phyloP scores from a whole-genome alignment of 257 asterid genomes.

The Euphrasia confusa region DNA sequence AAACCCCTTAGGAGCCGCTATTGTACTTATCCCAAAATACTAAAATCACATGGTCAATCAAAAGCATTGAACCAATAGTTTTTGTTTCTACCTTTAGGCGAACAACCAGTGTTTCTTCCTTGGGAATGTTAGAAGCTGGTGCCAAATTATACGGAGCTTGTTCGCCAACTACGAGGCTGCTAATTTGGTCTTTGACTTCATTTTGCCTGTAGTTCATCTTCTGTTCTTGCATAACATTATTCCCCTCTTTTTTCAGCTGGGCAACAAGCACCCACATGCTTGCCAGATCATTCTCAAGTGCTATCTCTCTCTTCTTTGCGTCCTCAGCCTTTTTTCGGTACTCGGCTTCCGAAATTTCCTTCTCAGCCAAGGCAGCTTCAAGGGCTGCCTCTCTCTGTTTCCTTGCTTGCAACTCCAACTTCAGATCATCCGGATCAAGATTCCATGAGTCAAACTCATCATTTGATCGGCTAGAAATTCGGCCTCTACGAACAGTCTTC shows the following conservation, averaged over 20 bases:
- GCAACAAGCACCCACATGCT: slow-evolving; percentile 99
- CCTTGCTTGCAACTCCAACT: slow-evolving; percentile 87
- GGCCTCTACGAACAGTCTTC: slow-evolving; percentile 57
- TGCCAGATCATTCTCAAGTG: slow-evolving; percentile 91
- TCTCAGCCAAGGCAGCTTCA: slow-evolving; percentile 89
- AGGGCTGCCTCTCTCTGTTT: slow-evolving; percentile 79
- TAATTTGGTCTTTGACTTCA: slow-evolving; percentile 31
- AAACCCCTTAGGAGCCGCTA: too few relatives aligned
- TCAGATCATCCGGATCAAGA: slow-evolving; percentile 70
- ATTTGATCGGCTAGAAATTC: slow-evolving; percentile 47
- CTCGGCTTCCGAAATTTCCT: slow-evolving; percentile 74
- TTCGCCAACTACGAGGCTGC: slow-evolving; percentile 29
- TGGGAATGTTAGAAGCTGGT: slow-evolving; percentile 29
- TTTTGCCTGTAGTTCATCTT: slow-evolving; percentile 35
- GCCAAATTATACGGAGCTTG: slow-evolving; percentile 33
- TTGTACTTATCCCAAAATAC: background rate
- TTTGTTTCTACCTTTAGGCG: slow-evolving; percentile 55
- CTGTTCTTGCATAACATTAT: slow-evolving; percentile 34
- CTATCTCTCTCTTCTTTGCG: slow-evolving; percentile 79
- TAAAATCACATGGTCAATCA: background rate
- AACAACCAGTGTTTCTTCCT: slow-evolving; percentile 82
- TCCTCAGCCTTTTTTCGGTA: slow-evolving; percentile 72
- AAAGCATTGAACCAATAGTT: slow-evolving; percentile 14
- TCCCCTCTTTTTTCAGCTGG: slow-evolving; percentile 75
- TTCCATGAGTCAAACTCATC: slow-evolving; percentile 78